Evolutionary conservation across 179 eudicot species (phyloP).

Genomic region (Carnegiea gigantea): DNA sequence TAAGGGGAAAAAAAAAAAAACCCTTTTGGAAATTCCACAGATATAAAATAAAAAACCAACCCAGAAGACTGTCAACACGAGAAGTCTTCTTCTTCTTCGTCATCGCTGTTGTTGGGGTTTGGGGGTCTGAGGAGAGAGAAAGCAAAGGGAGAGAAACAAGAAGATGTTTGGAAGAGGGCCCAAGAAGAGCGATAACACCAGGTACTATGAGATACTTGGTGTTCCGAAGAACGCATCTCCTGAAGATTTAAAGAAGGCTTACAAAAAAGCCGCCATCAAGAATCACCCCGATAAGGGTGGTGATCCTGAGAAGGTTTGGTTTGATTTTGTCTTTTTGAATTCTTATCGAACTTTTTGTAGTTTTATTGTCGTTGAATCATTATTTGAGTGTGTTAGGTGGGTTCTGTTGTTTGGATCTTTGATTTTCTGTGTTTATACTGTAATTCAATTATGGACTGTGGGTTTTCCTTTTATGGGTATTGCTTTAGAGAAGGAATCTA

Average conservation of each 20-base stretch:
- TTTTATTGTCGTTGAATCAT: no score
- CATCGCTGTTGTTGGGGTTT: not conserved
- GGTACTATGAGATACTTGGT: slow-evolving; percentile 41
- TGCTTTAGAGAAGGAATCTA: no score
- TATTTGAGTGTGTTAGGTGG: no score
- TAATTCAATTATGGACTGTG: no score
- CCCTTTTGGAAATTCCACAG: not conserved
- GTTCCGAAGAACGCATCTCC: slow-evolving; percentile 38
- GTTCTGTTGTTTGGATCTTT: no score
- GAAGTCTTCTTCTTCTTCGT: not conserved
- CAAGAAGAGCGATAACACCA: slow-evolving; percentile 46
- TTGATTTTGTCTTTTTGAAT: no score
- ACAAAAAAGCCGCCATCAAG: slow-evolving; percentile 49
- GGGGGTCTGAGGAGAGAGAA: not conserved
- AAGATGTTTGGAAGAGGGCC: slow-evolving; percentile 48
- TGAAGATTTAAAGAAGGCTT: slow-evolving; percentile 48
- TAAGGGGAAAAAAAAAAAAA: not conserved
- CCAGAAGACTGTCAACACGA: not conserved
- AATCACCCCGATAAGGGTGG: slow-evolving; percentile 54
- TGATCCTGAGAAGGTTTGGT: slow-evolving; percentile 45
- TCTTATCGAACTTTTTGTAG: no score
- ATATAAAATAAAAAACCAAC: not conserved
- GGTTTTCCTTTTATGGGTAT: no score
- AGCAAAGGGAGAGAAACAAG: not conserved
- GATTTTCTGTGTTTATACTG: no score